Evolutionary conservation across 2,329 filamentous ascomycete genomes (phyloP).

Genomic region (Fusarium nematophilum): DNA sequence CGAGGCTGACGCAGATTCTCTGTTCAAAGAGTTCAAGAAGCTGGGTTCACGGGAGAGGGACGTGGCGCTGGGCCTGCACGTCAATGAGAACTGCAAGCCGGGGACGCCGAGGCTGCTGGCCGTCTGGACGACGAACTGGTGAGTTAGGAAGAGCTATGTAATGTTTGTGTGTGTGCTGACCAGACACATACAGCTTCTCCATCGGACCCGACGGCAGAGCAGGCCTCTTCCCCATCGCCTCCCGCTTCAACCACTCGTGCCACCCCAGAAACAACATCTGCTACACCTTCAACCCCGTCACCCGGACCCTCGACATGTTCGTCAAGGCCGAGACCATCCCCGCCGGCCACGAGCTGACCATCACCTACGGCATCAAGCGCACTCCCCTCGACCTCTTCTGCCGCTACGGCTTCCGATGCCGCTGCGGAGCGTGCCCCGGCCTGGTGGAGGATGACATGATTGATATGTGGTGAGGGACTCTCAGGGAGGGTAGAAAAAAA

Average conservation of each 20-base stretch:
- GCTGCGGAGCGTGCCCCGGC: slow-evolving; percentile 59
- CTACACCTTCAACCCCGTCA: slow-evolving; percentile 54
- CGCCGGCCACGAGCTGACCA: slow-evolving; percentile 62
- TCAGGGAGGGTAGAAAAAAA: background rate
- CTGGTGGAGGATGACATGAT: slow-evolving; percentile 26
- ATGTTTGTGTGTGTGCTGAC: too few relatives aligned
- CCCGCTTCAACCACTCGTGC: slow-evolving; percentile 71
- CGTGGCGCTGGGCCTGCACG: slow-evolving; percentile 54
- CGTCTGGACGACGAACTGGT: slow-evolving; percentile 62
- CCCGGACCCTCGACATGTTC: slow-evolving; percentile 54
- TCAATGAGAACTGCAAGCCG: slow-evolving; percentile 44
- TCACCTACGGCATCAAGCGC: slow-evolving; percentile 57
- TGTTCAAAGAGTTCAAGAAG: slow-evolving; percentile 51
- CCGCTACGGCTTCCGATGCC: slow-evolving; percentile 65
- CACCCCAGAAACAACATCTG: slow-evolving; percentile 53
- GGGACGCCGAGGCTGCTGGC: slow-evolving; percentile 48
- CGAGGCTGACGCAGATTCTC: slow-evolving; percentile 37
- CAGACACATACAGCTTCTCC: slow-evolving; percentile 41
- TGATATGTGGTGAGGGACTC: slow-evolving; percentile 31
- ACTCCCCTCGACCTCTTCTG: slow-evolving; percentile 52
- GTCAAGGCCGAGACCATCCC: slow-evolving; percentile 50
- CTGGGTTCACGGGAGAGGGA: slow-evolving; percentile 47
- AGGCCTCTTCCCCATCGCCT: slow-evolving; percentile 61
- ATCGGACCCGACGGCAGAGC: slow-evolving; percentile 42
- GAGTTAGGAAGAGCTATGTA: too few relatives aligned